Evolutionary conservation across 441 rosid species (phyloP).

Genomic region (Lagerstroemia fauriei): DNA sequence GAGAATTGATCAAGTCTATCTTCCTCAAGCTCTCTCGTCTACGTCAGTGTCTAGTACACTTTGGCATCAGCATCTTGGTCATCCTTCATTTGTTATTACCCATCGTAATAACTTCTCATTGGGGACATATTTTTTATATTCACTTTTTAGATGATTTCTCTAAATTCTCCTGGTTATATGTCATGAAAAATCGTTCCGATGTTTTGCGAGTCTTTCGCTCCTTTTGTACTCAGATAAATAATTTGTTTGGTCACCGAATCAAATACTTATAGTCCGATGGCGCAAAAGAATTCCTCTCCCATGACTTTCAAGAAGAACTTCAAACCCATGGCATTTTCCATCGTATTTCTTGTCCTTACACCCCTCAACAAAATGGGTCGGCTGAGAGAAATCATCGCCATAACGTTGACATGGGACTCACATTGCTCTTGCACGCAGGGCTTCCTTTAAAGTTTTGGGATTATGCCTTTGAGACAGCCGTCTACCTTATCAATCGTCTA

Average conservation of each 20-base stretch:
- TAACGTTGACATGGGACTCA: neutral
- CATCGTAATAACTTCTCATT: neutral
- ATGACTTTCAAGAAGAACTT: neutral
- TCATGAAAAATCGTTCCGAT: neutral
- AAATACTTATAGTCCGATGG: neutral
- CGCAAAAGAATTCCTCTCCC: too few species aligned
- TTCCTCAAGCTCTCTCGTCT: too few species aligned
- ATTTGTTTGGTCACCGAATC: neutral
- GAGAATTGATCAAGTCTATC: neutral
- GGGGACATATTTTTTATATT: neutral
- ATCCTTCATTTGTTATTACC: too few species aligned
- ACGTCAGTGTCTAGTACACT: too few species aligned
- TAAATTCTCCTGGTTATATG: neutral
- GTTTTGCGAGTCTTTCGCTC: neutral
- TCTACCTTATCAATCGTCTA: neutral
- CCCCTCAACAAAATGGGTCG: neutral
- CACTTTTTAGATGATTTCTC: neutral
- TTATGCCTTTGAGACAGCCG: neutral
- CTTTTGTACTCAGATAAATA: neutral
- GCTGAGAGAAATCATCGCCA: constrained; percentile 11
- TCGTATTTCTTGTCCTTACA: neutral
- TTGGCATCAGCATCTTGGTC: too few species aligned
- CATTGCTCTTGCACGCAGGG: neutral
- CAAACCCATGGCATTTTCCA: neutral
- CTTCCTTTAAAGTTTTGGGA: neutral